Conservation (phyloP, 148 eudicot species). For the Chenopodium suecicum region DNA sequence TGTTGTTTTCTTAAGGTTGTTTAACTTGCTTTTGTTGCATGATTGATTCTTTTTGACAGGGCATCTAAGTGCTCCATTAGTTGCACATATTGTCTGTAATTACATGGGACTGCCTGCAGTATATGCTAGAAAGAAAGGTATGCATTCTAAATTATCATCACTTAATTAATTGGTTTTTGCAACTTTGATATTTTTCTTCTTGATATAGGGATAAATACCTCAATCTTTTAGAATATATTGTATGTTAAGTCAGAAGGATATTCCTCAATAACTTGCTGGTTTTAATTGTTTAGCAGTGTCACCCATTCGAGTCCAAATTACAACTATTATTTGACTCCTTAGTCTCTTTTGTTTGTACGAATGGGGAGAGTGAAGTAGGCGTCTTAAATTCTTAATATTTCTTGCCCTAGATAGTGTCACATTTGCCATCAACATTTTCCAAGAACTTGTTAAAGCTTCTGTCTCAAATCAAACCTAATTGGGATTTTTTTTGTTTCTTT, state of each 20-base stretch:
- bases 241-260: too few relatives aligned
- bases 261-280: background rate
- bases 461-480: background rate
- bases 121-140: slow-evolving; percentile 64
- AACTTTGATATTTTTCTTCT: background rate
- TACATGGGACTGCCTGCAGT: slow-evolving; percentile 78
- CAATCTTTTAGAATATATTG: background rate
- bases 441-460: background rate
- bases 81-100: slow-evolving; percentile 85
- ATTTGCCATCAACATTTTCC: background rate
- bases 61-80: slow-evolving; percentile 73
- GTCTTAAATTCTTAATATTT: background rate
- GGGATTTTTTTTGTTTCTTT: slow-evolving; percentile 12
- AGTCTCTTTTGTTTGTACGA: background rate
- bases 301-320: background rate
- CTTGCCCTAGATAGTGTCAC: background rate
- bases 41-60: slow-evolving; percentile 47
- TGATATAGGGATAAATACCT: background rate
- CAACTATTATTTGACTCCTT: background rate
- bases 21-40: background rate
- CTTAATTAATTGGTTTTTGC: background rate
- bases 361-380: background rate
- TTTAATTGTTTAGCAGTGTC: background rate
- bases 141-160: background rate
- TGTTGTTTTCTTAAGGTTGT: background rate